Percentiles rank a stretch among this genome's conserved stretches.
phyloP scores from a whole-genome alignment of 345 rosid genomes.

The Hibiscus trionum region DNA sequence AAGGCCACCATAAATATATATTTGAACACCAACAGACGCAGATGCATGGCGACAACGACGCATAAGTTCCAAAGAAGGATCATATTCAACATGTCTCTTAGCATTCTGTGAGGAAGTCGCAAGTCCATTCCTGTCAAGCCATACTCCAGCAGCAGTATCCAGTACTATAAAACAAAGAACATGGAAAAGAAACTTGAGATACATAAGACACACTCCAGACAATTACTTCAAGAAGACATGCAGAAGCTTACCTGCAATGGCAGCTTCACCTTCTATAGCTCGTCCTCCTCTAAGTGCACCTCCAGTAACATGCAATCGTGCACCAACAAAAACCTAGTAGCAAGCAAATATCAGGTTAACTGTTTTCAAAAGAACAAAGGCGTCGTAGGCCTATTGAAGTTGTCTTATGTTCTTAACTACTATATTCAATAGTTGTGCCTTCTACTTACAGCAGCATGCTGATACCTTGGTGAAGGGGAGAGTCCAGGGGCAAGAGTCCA shows the following conservation, averaged over 20 bases:
- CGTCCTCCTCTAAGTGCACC: constrained; percentile 91
- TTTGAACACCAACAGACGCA: constrained; percentile 82
- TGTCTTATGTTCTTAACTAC: background rate
- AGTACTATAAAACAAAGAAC: constrained; percentile 41
- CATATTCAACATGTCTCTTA: constrained; percentile 61
- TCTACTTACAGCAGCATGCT: constrained; percentile 83
- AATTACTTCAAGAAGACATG: constrained; percentile 2
- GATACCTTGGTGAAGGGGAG: constrained; percentile 94
- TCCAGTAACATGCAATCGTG: constrained; percentile 94
- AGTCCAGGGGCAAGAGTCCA: constrained; percentile 99
- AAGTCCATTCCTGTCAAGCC: constrained; percentile 92
- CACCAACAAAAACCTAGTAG: constrained; percentile 88
- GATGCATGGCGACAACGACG: constrained; percentile 97
- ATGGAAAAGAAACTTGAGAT: constrained; percentile 2
- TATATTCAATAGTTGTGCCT: background rate
- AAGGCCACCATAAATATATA: constrained; percentile 89
- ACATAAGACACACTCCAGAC: background rate
- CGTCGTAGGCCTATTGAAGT: background rate
- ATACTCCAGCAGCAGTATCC: constrained; percentile 98
- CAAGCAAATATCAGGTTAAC: constrained; percentile 9
- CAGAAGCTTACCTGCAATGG: constrained; percentile 64
- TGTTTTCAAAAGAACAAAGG: background rate
- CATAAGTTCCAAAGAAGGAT: constrained; percentile 78
- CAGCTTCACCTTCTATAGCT: constrained; percentile 71
- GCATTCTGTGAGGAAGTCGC: constrained; percentile 60